phyloP scores from a whole-genome alignment of 768 basidiomycete genomes.

The Auriscalpium vulgare region DNA sequence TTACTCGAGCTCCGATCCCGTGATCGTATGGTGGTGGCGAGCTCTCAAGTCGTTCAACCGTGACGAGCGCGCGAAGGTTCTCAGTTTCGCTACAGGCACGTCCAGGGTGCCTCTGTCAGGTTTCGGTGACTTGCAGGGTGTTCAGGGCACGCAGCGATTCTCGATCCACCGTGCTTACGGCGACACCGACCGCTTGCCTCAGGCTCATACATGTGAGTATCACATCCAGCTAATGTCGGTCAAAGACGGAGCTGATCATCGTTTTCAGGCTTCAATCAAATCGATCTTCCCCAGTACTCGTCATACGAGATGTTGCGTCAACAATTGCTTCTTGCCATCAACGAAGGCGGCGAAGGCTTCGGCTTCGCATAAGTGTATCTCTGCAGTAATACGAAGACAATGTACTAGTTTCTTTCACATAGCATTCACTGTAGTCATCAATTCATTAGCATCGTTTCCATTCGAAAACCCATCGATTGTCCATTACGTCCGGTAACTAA shows the following conservation, averaged over 20 bases:
- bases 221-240: not conserved
- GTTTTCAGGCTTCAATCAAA: conserved; percentile 79
- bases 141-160: conserved; percentile 90
- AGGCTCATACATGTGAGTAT: conserved; percentile 80
- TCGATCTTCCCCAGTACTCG: conserved; percentile 89
- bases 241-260: conserved; percentile 7
- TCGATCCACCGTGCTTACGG: conserved; percentile 94
- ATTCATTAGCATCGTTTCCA: not conserved
- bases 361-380: conserved; percentile 52
- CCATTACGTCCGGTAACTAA: too few relatives aligned
- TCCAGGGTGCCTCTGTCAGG: conserved; percentile 92
- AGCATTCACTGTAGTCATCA: not conserved
- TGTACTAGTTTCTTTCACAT: conserved; percentile 1
- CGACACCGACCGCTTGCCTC: conserved; percentile 74
- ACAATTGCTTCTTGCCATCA: conserved; percentile 85
- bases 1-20: conserved; percentile 83
- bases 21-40: conserved; percentile 99
- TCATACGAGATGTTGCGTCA: conserved; percentile 95
- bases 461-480: too few relatives aligned
- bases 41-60: conserved; percentile 96
- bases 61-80: conserved; percentile 91
- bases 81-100: conserved; percentile 93
- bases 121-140: conserved; percentile 91
- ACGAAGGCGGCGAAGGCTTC: conserved; percentile 94
- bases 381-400: not conserved